Conservation (phyloP, 352 stramenopile genomes). For the Pythium brassicae region DNA sequence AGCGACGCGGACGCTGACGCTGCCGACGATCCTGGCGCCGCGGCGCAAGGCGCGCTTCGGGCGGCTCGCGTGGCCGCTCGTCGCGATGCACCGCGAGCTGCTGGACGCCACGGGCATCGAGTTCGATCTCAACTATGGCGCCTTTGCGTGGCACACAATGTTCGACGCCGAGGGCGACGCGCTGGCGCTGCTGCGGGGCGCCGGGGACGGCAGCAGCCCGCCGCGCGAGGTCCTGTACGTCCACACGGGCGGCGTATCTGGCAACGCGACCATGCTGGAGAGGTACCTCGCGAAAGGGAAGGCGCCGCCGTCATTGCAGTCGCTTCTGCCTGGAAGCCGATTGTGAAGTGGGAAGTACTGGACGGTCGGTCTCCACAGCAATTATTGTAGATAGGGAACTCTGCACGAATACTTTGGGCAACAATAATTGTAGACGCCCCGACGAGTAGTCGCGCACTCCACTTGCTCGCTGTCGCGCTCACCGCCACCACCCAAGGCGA, state of each 20-base stretch:
- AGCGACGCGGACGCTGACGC: not conserved
- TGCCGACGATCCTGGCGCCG: slow-evolving; percentile 43
- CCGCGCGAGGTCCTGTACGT: slow-evolving; percentile 68
- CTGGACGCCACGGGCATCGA: slow-evolving; percentile 52
- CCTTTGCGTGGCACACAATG: slow-evolving; percentile 76
- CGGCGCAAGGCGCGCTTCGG: slow-evolving; percentile 65
- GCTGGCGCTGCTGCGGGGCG: slow-evolving; percentile 26
- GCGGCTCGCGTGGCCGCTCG: slow-evolving; percentile 45
- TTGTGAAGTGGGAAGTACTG: no score
- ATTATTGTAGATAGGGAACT: no score
- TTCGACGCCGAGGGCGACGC: slow-evolving; percentile 34
- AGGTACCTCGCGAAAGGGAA: slow-evolving; percentile 42
- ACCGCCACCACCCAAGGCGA: no score
- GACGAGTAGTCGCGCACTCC: no score
- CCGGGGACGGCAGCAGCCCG: no score
- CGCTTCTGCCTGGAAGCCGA: no score
- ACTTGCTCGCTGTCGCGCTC: no score
- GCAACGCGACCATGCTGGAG: slow-evolving; percentile 70
- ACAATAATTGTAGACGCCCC: no score
- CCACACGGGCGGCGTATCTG: slow-evolving; percentile 71
- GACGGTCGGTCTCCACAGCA: no score
- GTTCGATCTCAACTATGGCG: slow-evolving; percentile 75
- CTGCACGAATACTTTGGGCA: no score
- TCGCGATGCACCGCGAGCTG: slow-evolving; percentile 59
- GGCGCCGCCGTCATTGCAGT: not conserved